A percentile compares a stretch with the other conserved stretches of the same genome.
These are phyloP conservation scores for Blastocladiella emersonii DNA, from an alignment of 371 early-diverging fungal species.

Conservation along the genomic window DNA sequence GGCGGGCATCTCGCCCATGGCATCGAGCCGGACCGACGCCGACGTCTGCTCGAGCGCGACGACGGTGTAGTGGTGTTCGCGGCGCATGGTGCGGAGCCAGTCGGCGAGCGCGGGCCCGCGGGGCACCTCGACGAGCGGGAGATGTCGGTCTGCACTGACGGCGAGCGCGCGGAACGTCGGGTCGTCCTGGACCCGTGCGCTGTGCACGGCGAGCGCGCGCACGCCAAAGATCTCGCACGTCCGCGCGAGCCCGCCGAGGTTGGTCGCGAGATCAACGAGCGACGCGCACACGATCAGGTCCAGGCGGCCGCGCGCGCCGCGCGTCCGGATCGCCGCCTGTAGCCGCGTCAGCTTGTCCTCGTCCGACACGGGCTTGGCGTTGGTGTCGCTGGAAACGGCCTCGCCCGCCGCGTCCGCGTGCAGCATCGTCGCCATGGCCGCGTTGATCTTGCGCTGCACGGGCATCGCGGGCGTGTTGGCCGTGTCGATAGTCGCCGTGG, in stretches of 20 bases:
- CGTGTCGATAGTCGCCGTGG: not conserved
- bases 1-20: constrained; percentile 3
- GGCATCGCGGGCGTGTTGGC: not conserved
- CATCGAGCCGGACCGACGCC: constrained; percentile 1
- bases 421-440: constrained; percentile 3
- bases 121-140: constrained; percentile 9
- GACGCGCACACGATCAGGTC: constrained; percentile 7
- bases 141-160: constrained; percentile 8
- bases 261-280: constrained; percentile 6
- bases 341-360: not conserved
- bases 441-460: constrained; percentile 9
- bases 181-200: constrained; percentile 1
- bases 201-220: constrained; percentile 3
- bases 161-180: constrained; percentile 7
- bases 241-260: constrained; percentile 9
- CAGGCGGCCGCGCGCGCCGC: not conserved
- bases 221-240: constrained; percentile 13
- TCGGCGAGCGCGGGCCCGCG: not conserved
- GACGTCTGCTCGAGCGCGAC: constrained; percentile 12
- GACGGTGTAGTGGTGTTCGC: constrained; percentile 6
- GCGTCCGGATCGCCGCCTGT: not conserved
- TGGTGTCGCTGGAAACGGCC: not conserved
- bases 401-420: no score
- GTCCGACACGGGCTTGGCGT: not conserved
- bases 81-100: constrained; percentile 6